Conservation (phyloP, 306 rosid species). For the Fragaria ananassa region DNA sequence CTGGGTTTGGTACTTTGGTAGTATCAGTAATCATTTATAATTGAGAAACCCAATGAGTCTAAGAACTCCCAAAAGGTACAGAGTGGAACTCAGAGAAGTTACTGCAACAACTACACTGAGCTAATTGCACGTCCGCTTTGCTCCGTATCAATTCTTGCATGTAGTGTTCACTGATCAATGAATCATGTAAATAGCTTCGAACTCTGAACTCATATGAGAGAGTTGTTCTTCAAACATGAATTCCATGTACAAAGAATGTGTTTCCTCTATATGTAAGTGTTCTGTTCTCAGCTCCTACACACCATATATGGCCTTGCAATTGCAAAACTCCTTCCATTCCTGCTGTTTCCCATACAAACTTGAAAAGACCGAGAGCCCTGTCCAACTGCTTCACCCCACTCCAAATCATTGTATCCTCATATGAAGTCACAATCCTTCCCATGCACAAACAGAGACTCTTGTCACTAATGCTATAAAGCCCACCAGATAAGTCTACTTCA, state of each 20-base stretch:
- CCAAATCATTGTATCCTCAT: slow-evolving; percentile 59
- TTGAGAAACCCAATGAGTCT: not conserved
- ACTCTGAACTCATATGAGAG: not conserved
- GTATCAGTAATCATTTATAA: not conserved
- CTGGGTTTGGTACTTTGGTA: not conserved
- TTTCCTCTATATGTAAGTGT: slow-evolving; percentile 62
- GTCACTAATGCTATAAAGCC: slow-evolving; percentile 37
- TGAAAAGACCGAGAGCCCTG: slow-evolving; percentile 64
- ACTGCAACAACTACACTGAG: not conserved
- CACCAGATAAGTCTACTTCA: slow-evolving; percentile 77
- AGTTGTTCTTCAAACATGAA: slow-evolving; percentile 41
- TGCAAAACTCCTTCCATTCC: slow-evolving; percentile 62
- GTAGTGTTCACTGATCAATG: not conserved
- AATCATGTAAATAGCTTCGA: not conserved
- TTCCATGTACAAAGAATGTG: slow-evolving; percentile 49
- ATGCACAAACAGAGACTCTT: slow-evolving; percentile 49
- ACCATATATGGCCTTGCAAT: slow-evolving; percentile 83
- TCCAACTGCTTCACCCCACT: slow-evolving; percentile 83
- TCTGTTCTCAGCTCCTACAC: slow-evolving; percentile 61
- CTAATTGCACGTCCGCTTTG: not conserved
- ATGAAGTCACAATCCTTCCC: slow-evolving; percentile 78
- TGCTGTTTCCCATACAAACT: slow-evolving; percentile 82
- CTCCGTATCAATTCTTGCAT: not conserved
- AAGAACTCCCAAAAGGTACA: not conserved
- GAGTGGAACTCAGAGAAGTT: not conserved